Base-by-base conservation (phyloP, 2,329 filamentous ascomycete species). In the Xylariaceae sp. region DNA sequence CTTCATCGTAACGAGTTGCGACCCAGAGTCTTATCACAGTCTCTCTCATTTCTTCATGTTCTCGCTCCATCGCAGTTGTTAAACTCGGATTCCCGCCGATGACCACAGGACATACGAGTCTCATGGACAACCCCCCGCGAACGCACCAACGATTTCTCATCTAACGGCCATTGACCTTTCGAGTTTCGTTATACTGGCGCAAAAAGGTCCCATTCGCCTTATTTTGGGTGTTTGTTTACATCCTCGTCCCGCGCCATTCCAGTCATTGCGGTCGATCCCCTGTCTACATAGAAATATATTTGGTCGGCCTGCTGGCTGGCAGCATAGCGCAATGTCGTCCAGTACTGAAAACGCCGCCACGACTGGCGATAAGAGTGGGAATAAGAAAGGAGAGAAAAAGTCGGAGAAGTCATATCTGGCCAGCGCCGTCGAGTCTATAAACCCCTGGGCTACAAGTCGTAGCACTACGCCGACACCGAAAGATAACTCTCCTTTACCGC, bases 391-490 rank as follows among this genome's bases (percentile, higher is more conserved):
- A 44, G 76, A 78, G 37, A 80, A 76, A 68, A 82, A 79, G 69
- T 58, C 69, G 35, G 81, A 84, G 65, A 84, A 77, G 69, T 81
- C 80, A 2, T 84, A 84, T 62, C 69, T 84, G 32, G 78, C 77
- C 43, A 81, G 79, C 19, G 80, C 83, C 34, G 79, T 85, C 39
- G 81, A 83, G 57, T 83, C 81, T 0, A 79, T 85, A 55, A 83
- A 83, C 53, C 80, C 81, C 0, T 85, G 82, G 83, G 76, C 73
- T 32, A 70, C 65, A 5, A 76, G 70, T 57, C 75, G 78, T 52
- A 76, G 74, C 50, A 71, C 75, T 19, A 79, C 77, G 2, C 77
- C 80, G 2, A 75, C 75, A 1, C 74, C 69, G 19, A 73, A 72
- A 59, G 72, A 74, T 27, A 68, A 68, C 5, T 60, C 68, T 19